A percentile compares a stretch with the other conserved stretches of the same genome.
phyloP scores from a whole-genome alignment of 106 monocot species.

The Platanthera zijinensis region DNA sequence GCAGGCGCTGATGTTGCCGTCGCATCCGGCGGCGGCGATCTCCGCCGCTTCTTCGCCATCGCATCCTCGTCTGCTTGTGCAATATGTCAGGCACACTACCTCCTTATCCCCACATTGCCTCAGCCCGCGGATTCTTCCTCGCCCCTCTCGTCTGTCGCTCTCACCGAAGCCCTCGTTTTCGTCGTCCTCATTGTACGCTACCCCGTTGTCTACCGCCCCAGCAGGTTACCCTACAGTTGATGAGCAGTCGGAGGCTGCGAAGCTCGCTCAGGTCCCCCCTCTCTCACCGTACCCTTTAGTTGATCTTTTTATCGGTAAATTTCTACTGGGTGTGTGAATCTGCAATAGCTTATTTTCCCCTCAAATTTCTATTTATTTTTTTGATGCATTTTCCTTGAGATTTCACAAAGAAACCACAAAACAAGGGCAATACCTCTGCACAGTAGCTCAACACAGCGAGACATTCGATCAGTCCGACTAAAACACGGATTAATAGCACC shows the following conservation, averaged over 20 bases:
- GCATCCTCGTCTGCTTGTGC: neutral
- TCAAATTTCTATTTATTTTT: neutral
- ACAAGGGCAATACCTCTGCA: too few species aligned
- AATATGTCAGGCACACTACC: neutral
- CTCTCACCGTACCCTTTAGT: neutral
- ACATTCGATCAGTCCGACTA: too few species aligned
- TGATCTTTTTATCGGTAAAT: neutral
- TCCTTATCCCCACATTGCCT: neutral
- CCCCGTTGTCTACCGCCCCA: neutral
- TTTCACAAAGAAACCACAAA: too few species aligned
- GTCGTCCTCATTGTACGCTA: neutral
- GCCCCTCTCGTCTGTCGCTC: neutral
- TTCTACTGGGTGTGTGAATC: neutral
- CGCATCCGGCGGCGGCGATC: neutral
- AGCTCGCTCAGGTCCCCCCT: neutral
- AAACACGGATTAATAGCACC: too few species aligned
- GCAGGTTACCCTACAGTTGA: constrained; percentile 3
- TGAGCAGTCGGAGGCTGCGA: neutral
- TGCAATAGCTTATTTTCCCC: neutral
- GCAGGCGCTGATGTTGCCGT: neutral
- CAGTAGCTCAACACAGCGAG: too few species aligned
- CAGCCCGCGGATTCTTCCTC: neutral
- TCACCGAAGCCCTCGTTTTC: neutral
- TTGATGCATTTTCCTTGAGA: too few species aligned
- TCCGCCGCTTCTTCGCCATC: neutral